Base-by-base conservation (phyloP, 352 stramenopile genomes). In the Pythium scleroteichum region DNA sequence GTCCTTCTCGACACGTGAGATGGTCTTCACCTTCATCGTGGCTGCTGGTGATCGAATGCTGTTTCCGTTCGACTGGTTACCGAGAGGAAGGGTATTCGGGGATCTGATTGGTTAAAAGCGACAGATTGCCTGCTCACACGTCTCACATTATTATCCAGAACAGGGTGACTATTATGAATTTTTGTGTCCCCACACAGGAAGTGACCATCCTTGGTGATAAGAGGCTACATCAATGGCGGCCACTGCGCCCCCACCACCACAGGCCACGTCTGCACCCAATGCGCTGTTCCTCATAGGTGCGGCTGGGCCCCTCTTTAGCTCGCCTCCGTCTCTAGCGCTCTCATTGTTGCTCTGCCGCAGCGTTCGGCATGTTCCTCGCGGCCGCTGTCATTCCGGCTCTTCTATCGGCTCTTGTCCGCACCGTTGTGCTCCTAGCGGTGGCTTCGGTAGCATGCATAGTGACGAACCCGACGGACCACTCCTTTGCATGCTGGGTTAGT, bases 1-100 rank as follows among this genome's bases (percentile, higher is more conserved):
- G 50, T 94, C 87, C 61, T 96, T 90, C 73, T 97, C 85, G 35
- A 96, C 87, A 54, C 98, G 90, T 58, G 92, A 98, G 53, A 99
- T 97, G 9, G 96, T 98, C 82, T 99, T 99, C 57, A 99, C 95
- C 85, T 99, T 99, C 97, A 99, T 99, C 8, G 13, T 53, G 10
- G 14, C 40, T 50, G 10, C n/a, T 53, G 22, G n/a, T 39, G 19
- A 32, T 53, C 6, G 46, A 32, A 23, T n/a, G 29, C 49, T 40
- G 50, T 61, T 45, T 48, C 41, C 32, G 44, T 61, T 68, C 61
- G 61, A 68, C 56, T 68, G 61, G 61, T 61, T 56, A 65, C 59
- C 51, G 59, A 27, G 51, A 58, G 17, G 33, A 24, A 7, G 20
- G 6, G 13, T 51, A 61, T 56, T 27, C 41, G 13, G 10, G 3